Evolutionary conservation across 2,329 filamentous ascomycete genomes (phyloP).

Genomic region (Bipolaris oryzae): DNA sequence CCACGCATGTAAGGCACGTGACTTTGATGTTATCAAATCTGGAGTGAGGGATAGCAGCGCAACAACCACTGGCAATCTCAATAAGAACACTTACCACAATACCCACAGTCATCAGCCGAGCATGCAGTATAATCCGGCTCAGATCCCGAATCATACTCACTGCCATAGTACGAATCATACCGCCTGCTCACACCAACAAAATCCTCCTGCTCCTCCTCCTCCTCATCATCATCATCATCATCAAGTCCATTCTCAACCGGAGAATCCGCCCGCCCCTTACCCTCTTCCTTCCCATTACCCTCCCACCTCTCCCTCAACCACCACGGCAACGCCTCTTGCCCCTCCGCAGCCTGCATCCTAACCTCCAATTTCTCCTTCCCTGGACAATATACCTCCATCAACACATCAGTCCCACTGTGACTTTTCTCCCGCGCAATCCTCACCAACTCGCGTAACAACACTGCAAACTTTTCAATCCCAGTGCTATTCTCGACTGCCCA

Average conservation of each 20-base stretch:
- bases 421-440: conserved; percentile 27
- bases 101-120: conserved; percentile 44
- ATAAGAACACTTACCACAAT: conserved; percentile 47
- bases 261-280: not conserved
- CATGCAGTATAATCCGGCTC: conserved; percentile 48
- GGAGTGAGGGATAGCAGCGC: not conserved
- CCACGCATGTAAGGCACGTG: not conserved
- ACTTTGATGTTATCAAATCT: not conserved
- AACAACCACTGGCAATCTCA: conserved; percentile 1
- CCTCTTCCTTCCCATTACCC: not conserved
- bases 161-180: too few species aligned
- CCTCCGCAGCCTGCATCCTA: conserved; percentile 36
- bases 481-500: conserved; percentile 53
- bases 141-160: conserved; percentile 3
- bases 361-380: conserved; percentile 45
- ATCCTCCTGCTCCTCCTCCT: too few species aligned
- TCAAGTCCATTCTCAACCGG: not conserved
- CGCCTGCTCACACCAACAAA: too few species aligned
- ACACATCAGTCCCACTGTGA: not conserved
- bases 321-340: conserved; percentile 30
- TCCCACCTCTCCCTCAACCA: conserved; percentile 19
- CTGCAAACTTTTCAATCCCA: conserved; percentile 33
- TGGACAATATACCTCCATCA: conserved; percentile 46
- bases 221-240: too few species aligned
- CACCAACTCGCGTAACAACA: conserved; percentile 42